Evolutionary conservation across 2,329 filamentous ascomycete genomes (phyloP).

Genomic region (Ophiognomonia clavigignenti-juglandacearum): DNA sequence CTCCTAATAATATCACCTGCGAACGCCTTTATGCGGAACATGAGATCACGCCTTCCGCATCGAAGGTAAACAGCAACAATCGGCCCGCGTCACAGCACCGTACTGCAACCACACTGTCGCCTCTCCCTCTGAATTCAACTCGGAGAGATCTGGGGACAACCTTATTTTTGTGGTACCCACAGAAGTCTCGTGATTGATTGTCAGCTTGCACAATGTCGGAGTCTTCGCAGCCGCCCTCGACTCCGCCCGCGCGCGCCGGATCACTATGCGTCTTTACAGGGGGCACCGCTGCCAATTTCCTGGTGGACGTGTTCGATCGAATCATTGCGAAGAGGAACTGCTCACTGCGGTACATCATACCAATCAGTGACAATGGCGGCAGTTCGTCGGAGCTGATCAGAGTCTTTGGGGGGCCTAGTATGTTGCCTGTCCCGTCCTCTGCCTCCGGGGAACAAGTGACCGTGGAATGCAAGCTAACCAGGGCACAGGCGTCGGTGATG

Average conservation of each 20-base stretch:
- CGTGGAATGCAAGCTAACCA: constrained; percentile 4
- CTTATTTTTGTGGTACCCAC: no score
- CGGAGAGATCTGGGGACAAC: no score
- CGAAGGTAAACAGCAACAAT: no score
- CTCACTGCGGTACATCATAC: constrained; percentile 78
- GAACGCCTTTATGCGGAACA: no score
- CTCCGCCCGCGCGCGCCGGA: constrained; percentile 31
- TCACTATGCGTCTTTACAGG: constrained; percentile 89
- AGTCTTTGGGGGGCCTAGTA: constrained; percentile 90
- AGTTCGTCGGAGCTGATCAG: constrained; percentile 90
- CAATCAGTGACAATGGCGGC: constrained; percentile 93
- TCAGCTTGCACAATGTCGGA: background rate
- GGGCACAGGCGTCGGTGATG: constrained; percentile 54
- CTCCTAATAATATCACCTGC: no score
- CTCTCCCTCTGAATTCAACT: no score
- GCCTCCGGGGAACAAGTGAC: background rate
- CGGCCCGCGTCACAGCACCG: no score
- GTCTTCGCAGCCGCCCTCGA: constrained; percentile 8
- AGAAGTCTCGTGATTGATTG: no score
- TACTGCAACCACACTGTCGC: no score
- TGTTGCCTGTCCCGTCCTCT: constrained; percentile 17
- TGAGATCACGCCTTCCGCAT: no score
- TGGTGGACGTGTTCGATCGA: constrained; percentile 82
- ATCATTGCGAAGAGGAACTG: constrained; percentile 61
- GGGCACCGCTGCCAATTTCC: constrained; percentile 87